These are phyloP conservation scores for Lippia alba DNA, from an alignment of 305 asterid genomes.

Conservation along the genomic window DNA sequence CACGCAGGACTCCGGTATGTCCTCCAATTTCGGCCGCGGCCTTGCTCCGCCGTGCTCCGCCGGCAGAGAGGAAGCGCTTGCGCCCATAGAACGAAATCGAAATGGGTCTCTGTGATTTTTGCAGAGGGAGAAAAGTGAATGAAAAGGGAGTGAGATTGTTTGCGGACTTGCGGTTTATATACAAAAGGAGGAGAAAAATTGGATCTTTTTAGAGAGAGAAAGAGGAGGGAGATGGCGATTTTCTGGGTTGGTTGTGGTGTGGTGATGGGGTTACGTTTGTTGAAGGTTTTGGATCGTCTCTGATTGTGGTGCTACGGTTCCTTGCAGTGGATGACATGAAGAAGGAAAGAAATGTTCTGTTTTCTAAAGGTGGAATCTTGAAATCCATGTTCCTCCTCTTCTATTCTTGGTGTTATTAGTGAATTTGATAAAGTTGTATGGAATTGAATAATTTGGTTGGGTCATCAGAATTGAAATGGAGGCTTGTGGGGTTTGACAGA, in stretches of 20 bases:
- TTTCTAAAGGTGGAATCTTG: no score
- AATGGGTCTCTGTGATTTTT: not conserved
- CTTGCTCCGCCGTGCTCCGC: slow-evolving; percentile 34
- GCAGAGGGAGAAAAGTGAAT: slow-evolving; percentile 24
- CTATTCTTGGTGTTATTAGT: no score
- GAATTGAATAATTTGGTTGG: no score
- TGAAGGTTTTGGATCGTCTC: not conserved
- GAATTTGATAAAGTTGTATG: no score
- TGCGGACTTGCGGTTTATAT: slow-evolving; percentile 5
- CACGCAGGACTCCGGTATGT: slow-evolving; percentile 74
- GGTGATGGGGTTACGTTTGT: slow-evolving; percentile 9
- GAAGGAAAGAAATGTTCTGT: no score
- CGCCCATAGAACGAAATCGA: slow-evolving; percentile 40
- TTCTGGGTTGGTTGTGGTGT: not conserved
- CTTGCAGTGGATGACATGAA: slow-evolving; percentile 1
- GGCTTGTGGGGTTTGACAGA: no score
- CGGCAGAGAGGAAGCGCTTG: slow-evolving; percentile 40
- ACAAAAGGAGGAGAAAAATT: not conserved
- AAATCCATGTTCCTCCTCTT: no score
- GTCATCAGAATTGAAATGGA: no score
- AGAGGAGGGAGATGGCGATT: slow-evolving; percentile 6
- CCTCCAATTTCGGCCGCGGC: slow-evolving; percentile 56
- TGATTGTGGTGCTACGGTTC: slow-evolving; percentile 25
- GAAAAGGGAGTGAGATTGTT: not conserved
- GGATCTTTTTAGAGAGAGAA: not conserved